phyloP scores from a whole-genome alignment of 108 stramenopile species.

The Nitzschia sp. region DNA sequence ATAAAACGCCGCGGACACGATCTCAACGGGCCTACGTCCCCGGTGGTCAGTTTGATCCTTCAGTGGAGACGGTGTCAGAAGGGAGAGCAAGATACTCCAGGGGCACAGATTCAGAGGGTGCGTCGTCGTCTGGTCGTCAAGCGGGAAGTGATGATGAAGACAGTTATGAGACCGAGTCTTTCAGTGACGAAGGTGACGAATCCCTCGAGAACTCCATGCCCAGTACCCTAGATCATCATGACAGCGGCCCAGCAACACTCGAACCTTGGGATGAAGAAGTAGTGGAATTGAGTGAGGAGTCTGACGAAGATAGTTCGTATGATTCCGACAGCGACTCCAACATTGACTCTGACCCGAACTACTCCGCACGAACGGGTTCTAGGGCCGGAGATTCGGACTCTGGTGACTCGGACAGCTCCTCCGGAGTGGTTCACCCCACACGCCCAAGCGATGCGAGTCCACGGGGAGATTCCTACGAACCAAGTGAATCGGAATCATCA shows the following conservation, averaged over 20 bases:
- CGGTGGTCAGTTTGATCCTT: constrained; percentile 1
- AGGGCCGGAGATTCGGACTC: background rate
- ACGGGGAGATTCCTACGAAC: constrained; percentile 7
- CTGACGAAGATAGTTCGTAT: constrained; percentile 11
- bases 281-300: constrained; percentile 10
- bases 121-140: constrained; percentile 1
- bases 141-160: background rate
- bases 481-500: constrained; percentile 11
- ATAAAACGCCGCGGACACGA: constrained; percentile 12
- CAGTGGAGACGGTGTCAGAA: constrained; percentile 11
- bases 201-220: constrained; percentile 19
- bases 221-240: background rate
- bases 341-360: background rate
- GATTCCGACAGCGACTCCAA: background rate
- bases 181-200: constrained; percentile 11
- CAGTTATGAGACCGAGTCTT: constrained; percentile 11
- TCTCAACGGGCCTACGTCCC: constrained; percentile 15
- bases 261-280: constrained; percentile 13
- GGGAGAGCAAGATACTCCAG: background rate
- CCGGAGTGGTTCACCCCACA: background rate
- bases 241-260: background rate
- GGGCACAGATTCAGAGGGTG: background rate
- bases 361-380: background rate
- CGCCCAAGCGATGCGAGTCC: constrained; percentile 3
- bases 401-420: background rate